Base-by-base conservation (phyloP, 345 rosid genomes). In the Eucalyptus viminalis region DNA sequence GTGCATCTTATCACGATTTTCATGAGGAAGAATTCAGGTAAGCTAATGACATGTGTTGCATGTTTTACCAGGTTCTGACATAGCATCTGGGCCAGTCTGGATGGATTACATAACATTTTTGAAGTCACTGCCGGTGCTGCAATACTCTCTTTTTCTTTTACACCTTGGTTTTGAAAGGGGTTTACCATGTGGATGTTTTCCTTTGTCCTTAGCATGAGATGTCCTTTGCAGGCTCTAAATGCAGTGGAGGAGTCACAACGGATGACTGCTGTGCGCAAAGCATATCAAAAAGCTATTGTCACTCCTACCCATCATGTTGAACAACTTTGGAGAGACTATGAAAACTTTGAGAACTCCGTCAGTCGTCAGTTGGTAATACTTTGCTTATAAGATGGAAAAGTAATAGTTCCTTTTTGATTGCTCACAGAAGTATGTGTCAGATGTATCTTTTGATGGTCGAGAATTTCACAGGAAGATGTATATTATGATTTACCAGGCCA, bases 261-360 rank as follows among this genome's bases (percentile, higher is more conserved):
- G 90, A 97, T 96, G 98, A 95, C 92, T 90, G 93, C 96, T 47
- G 90, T 97, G 58, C 93, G 98, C 51, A 98, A 97, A 94, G 94
- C 91, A 72, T 97, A 97, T 93, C 99, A 97, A 88, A 97, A 90
- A 89, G 99, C 99, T 87, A 95, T 97, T 90, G 89, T 97, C 90
- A 97, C 97, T 88, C 99, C 99, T 3, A 97, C 93, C 90, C 97
- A 96, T 93, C 97, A 96, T 51, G 94, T 97, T 90, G 99, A 97
- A 86, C 99, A 97, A 92, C 96, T 97, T 47, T 97, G 99, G 99
- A 97, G 92, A 92, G 99, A 97, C 58, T 97, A 97, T 90, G 99
- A 97, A 91, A 93, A 92, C 94, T 97, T 97, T 58, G 99, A 97
- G 92, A 97, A 97, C 91, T 94, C 98, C 88, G 99, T 96, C 87